Conservation (phyloP, 176 grass and related monocot genomes). For the Themeda triandra region DNA sequence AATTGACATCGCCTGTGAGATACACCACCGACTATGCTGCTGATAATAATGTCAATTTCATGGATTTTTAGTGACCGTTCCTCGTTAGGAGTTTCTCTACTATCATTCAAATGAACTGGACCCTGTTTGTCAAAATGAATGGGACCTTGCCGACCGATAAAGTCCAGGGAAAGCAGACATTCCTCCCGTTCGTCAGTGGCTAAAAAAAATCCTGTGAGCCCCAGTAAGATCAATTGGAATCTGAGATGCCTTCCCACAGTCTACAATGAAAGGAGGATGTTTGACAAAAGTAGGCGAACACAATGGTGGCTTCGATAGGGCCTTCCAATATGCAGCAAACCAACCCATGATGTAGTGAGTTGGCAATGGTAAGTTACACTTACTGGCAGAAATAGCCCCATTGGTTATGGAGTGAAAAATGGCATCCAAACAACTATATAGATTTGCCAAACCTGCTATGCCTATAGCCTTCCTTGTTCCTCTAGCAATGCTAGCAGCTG, state of each 20-base stretch:
- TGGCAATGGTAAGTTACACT: neutral
- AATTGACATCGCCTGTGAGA: too few relatives aligned
- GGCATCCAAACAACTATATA: neutral
- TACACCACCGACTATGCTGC: too few relatives aligned
- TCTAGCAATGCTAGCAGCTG: neutral
- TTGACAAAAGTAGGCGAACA: neutral
- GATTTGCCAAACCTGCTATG: neutral
- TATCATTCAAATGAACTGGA: too few relatives aligned
- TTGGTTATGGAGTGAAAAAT: neutral
- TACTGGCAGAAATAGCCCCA: neutral
- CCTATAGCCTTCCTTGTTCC: neutral
- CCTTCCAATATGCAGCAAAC: neutral
- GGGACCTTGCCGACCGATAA: too few relatives aligned
- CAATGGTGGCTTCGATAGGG: neutral
- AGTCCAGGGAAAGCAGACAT: too few relatives aligned
- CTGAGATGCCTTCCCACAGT: neutral
- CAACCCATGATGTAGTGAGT: neutral
- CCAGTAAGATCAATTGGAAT: too few relatives aligned
- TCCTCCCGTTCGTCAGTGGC: too few relatives aligned
- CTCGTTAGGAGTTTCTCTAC: too few relatives aligned
- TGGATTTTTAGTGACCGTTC: too few relatives aligned
- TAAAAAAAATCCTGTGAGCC: too few relatives aligned
- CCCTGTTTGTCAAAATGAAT: too few relatives aligned
- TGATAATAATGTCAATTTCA: too few relatives aligned
- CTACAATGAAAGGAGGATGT: neutral